Evolutionary conservation across 1,139 yeast genomes (phyloP).

Genomic region (Lipomyces yarrowii): DNA sequence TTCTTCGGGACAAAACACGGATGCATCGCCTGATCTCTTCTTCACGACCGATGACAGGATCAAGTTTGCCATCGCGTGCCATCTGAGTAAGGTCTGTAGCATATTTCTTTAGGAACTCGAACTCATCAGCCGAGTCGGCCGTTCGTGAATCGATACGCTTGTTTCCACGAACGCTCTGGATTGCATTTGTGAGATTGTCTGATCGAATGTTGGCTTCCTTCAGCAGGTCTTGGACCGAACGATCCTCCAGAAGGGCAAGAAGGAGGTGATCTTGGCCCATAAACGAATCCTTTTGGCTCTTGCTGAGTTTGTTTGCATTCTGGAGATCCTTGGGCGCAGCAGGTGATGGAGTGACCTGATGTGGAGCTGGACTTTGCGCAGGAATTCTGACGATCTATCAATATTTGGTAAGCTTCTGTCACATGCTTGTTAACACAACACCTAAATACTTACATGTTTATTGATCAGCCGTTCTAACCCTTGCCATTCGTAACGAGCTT

Average conservation of each 20-base stretch:
- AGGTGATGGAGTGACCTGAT: constrained; percentile 68
- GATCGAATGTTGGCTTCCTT: constrained; percentile 70
- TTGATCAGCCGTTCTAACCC: constrained; percentile 78
- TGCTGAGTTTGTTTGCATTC: constrained; percentile 71
- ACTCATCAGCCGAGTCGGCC: constrained; percentile 85
- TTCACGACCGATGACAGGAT: constrained; percentile 98
- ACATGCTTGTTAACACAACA: too few species aligned
- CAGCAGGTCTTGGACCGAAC: constrained; percentile 67
- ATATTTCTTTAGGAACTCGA: constrained; percentile 84
- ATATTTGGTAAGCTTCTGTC: background rate
- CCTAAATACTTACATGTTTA: constrained; percentile 47
- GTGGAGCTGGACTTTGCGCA: constrained; percentile 84
- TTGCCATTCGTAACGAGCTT: constrained; percentile 87
- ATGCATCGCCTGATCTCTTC: constrained; percentile 96
- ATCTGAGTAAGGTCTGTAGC: constrained; percentile 91
- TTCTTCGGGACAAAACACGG: constrained; percentile 90
- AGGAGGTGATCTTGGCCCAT: constrained; percentile 94
- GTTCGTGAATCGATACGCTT: constrained; percentile 91
- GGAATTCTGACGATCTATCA: constrained; percentile 73
- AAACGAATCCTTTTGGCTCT: constrained; percentile 86
- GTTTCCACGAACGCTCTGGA: constrained; percentile 84
- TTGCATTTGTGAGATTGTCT: constrained; percentile 76
- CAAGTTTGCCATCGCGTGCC: constrained; percentile 92
- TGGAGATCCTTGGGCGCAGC: constrained; percentile 70
- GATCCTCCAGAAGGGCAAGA: constrained; percentile 80